Evolutionary conservation across 805 yeast species (phyloP), one percentile per base, ranked within the genome.

Genomic region (Komagataella populi): DNA sequence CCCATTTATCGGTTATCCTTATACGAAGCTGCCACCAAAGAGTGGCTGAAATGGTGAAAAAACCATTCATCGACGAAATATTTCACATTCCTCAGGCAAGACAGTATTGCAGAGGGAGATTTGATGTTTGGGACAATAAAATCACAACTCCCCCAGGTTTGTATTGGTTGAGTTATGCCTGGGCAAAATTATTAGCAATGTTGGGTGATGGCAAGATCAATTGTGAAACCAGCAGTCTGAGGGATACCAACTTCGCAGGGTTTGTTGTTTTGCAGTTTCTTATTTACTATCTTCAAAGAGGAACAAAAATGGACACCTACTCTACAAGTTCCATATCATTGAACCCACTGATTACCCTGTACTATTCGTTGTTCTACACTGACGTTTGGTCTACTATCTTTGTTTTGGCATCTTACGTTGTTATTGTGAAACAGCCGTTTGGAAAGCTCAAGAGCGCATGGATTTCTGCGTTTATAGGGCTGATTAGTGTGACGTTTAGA

Each of bases 131-230:
- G 96, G 88, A 93, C 63, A 74, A 81, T 10, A 90, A 91, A 61
- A 88, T 93, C 62, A 91, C 99, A 1, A 93, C 99, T 0, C 99
- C 99, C 1, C 98, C 98, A 1, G 99, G 98, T 0, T 69, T 91
- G 16, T 91, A 93, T 62, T 52, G 64, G 5, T 55, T 78, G 7
- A 79, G 78, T 4, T 65, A 66, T 36, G 55, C 56, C 2, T 76
- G 72, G 54, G 48, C 69, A 6, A 65, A 65, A 43, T 49, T 72
- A 2, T 55, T 80, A 10, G 76, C 77, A 1, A 6, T 67, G 0
- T 68, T 65, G 57, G 57, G 67, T 18, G 59, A 63, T 44, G 50
- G 58, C 1, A 56, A 52, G 4, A 46, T 54, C 20, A 67, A 61
- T 1, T 68, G 71, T 54, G 63, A 65, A 3, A 54, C 76, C 18